phyloP scores from a whole-genome alignment of 2,329 filamentous ascomycete species.

The Aspergillus sp. region DNA sequence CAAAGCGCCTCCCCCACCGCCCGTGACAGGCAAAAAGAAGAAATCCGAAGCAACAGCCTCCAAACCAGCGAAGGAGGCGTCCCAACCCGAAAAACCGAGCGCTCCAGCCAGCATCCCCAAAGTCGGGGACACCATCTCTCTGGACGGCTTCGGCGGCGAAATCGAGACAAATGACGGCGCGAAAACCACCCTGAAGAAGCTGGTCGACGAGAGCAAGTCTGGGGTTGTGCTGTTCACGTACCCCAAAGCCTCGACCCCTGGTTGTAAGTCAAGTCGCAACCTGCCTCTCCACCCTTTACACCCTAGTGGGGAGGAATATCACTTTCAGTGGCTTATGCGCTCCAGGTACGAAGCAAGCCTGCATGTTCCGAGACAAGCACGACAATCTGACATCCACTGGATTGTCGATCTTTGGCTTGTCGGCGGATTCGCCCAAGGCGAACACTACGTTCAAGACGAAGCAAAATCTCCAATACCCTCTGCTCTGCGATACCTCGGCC shows the following conservation, averaged over 20 bases:
- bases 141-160: conserved; percentile 62
- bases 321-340: conserved; percentile 10
- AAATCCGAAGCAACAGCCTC: conserved; percentile 17
- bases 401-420: conserved; percentile 85
- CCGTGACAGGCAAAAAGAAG: conserved; percentile 33
- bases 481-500: conserved; percentile 77
- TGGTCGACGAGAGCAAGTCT: conserved; percentile 78
- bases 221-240: conserved; percentile 95
- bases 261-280: conserved; percentile 64
- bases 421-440: conserved; percentile 80
- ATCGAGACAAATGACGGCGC: conserved; percentile 82
- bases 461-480: conserved; percentile 81
- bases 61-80: conserved; percentile 25
- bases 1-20: conserved; percentile 52
- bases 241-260: conserved; percentile 88
- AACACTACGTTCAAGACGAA: conserved; percentile 93
- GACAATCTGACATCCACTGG: conserved; percentile 72
- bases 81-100: conserved; percentile 27
- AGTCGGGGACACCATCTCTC: conserved; percentile 53
- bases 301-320: neutral
- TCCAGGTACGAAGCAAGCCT: conserved; percentile 86
- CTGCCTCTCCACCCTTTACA: neutral
- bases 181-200: conserved; percentile 74
- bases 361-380: conserved; percentile 87
- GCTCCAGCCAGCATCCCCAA: conserved; percentile 21